Evolutionary conservation across 306 rosid genomes (phyloP).

Genomic region (Ziziphus jujuba): DNA sequence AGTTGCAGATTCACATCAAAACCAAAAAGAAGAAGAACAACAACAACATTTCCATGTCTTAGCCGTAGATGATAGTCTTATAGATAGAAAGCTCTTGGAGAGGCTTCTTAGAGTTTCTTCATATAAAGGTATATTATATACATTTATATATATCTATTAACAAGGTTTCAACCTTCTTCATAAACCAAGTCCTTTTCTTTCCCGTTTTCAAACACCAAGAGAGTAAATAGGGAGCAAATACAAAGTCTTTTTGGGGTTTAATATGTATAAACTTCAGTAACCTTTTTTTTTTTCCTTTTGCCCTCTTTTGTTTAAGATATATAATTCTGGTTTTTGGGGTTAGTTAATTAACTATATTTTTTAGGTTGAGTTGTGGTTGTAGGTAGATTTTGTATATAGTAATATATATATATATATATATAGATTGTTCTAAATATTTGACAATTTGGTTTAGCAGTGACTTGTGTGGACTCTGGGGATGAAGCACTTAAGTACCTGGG

Average conservation of each 20-base stretch:
- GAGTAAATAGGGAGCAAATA: too few relatives aligned
- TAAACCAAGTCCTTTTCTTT: too few relatives aligned
- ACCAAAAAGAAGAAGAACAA: slow-evolving; percentile 21
- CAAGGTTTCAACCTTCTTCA: too few relatives aligned
- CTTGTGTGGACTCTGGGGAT: slow-evolving; percentile 91
- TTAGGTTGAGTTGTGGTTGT: too few relatives aligned
- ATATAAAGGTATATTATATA: slow-evolving; percentile 62
- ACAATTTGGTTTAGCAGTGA: slow-evolving; percentile 45
- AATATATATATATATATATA: not conserved
- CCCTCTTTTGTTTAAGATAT: too few relatives aligned
- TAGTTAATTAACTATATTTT: too few relatives aligned
- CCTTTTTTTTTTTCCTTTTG: too few relatives aligned
- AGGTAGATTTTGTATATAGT: not conserved
- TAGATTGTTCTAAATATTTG: not conserved
- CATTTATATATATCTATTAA: too few relatives aligned
- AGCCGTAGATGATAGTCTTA: slow-evolving; percentile 86
- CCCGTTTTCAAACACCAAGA: too few relatives aligned
- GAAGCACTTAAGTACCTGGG: slow-evolving; percentile 90
- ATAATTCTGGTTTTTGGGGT: too few relatives aligned
- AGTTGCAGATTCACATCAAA: slow-evolving; percentile 22
- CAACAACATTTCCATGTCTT: slow-evolving; percentile 81
- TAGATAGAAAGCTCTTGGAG: slow-evolving; percentile 80
- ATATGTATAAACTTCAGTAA: too few relatives aligned
- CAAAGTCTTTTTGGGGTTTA: too few relatives aligned
- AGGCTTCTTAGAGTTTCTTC: slow-evolving; percentile 78